Evolutionary conservation across 208 protist species (phyloP), one percentile per base, ranked within the genome.

Genomic region (Ichthyophonus hoferi): DNA sequence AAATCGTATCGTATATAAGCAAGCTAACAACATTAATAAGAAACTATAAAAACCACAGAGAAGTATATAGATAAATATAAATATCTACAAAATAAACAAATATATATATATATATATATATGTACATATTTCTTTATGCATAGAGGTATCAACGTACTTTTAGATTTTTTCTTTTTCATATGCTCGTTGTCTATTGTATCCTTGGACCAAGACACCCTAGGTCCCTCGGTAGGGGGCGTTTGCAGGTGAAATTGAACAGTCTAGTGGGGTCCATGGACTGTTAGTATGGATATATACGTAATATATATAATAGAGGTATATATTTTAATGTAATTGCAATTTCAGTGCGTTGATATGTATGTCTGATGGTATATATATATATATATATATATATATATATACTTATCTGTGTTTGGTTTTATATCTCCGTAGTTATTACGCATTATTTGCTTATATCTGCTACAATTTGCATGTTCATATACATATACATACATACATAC

Each of bases 121-220:
- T 67, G 14, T 67, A n/a, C 50, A n/a, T 67, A 7, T 67, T 67
- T 24, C 50, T 67, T 67, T 67, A n/a, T 67, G 50, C 14, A 24
- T n/a, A 24, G 50, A 24, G 50, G 50, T 7, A n/a, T 67, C 50
- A 7, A 67, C 50, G 7, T 24, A 67, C 81, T 85, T 58, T 85
- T 85, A 24, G 81, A 85, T 34, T 85, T 85, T 34, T 85, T 85
- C 0, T 38, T 37, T 12, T 58, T 58, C 39, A 85, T 43, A 7
- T 58, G 24, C 39, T 85, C 81, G 81, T 85, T 85, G 40, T 85
- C 81, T 12, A 85, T 37, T n/a, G 81, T 85, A n/a, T 85, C 81
- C 12, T 14, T 37, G 35, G 81, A 42, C 39, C 35, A 85, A 33
- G 38, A 41, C 17, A 85, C 81, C 7, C 50, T 7, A 67, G 14